phyloP scores from a whole-genome alignment of 2,329 filamentous ascomycete species.

The Coniochaeta sp. region DNA sequence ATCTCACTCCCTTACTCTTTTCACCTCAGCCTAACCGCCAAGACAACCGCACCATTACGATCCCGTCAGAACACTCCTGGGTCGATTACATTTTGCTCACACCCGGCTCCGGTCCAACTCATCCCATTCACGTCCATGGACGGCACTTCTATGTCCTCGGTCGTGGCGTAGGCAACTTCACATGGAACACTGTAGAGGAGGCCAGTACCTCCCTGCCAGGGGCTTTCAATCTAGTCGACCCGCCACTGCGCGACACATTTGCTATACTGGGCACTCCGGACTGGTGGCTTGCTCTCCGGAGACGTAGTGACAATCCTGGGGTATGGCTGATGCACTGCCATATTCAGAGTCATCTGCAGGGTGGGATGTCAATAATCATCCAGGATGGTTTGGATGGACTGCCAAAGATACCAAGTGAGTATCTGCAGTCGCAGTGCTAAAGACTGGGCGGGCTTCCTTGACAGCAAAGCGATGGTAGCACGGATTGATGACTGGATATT shows the following conservation, averaged over 20 bases:
- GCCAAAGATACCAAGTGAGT: constrained; percentile 32
- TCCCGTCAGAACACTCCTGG: constrained; percentile 36
- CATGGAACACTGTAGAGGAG: constrained; percentile 44
- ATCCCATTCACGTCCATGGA: constrained; percentile 58
- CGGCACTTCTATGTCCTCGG: constrained; percentile 53
- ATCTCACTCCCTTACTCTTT: constrained; percentile 36
- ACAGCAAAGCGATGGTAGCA: not conserved
- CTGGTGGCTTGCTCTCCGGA: constrained; percentile 43
- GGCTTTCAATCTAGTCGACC: constrained; percentile 49
- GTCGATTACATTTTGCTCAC: constrained; percentile 47
- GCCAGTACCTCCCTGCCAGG: constrained; percentile 37
- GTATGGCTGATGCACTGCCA: constrained; percentile 50
- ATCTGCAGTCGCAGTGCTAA: constrained; percentile 10
- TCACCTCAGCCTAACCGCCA: constrained; percentile 22
- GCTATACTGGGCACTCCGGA: constrained; percentile 24
- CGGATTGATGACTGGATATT: too few species aligned
- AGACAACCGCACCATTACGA: constrained; percentile 41
- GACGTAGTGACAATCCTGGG: constrained; percentile 44
- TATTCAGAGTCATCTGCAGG: constrained; percentile 42
- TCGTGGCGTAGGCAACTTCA: constrained; percentile 38
- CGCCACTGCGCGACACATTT: constrained; percentile 44
- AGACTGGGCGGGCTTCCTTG: too few species aligned
- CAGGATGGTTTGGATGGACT: constrained; percentile 37
- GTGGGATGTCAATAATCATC: constrained; percentile 48
- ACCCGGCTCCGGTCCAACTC: constrained; percentile 39